Conservation (phyloP, 2,329 filamentous ascomycete genomes). For the Penicillium griseofulvum region DNA sequence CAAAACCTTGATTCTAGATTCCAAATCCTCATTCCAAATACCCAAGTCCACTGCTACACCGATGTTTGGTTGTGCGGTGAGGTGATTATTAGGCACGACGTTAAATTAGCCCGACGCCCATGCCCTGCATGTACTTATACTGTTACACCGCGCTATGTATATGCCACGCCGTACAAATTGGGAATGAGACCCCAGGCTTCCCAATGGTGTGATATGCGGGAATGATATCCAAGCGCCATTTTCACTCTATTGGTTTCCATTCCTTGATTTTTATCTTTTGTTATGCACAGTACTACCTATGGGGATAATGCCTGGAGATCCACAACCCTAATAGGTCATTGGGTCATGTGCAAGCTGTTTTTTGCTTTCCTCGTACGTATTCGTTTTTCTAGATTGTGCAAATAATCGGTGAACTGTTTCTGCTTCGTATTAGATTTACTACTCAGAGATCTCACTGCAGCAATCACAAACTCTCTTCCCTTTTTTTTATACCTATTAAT, state of each 20-base stretch:
- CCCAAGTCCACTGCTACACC: neutral
- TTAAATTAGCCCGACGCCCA: constrained; percentile 4
- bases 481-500: neutral
- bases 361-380: neutral
- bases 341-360: neutral
- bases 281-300: neutral
- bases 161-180: constrained; percentile 8
- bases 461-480: no score
- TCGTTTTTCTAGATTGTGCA: neutral
- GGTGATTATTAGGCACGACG: neutral
- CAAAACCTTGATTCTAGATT: neutral
- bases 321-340: neutral
- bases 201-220: neutral
- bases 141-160: constrained; percentile 8
- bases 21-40: constrained; percentile 1
- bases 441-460: neutral
- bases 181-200: neutral
- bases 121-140: neutral
- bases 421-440: neutral
- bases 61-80: constrained; percentile 1
- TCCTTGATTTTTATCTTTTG: neutral
- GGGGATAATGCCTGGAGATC: neutral
- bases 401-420: neutral
- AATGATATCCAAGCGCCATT: neutral
- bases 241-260: neutral